Evolutionary conservation across 169 alveolate species (phyloP).

Genomic region (Eimeria zaria): DNA sequence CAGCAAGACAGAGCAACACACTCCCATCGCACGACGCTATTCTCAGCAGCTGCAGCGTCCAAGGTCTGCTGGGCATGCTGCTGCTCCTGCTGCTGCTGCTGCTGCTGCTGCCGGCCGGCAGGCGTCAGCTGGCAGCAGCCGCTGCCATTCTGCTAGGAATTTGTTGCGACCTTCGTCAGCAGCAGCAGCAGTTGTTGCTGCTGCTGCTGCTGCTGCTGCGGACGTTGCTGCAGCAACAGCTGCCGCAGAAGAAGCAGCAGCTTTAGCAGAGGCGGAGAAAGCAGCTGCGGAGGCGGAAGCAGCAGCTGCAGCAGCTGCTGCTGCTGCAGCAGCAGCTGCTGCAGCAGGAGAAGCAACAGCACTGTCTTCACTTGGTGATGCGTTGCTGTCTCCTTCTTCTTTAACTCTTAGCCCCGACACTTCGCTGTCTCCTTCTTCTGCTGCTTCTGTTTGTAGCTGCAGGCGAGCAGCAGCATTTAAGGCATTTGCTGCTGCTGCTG

Average conservation of each 20-base stretch:
- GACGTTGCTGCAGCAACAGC: slow-evolving; percentile 30
- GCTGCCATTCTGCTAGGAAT: not conserved
- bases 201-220: slow-evolving; percentile 32
- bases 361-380: slow-evolving; percentile 15
- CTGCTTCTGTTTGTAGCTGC: slow-evolving; percentile 6
- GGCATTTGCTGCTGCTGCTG: slow-evolving; percentile 62
- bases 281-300: slow-evolving; percentile 53
- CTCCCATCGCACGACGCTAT: not conserved
- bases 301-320: slow-evolving; percentile 49
- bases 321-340: slow-evolving; percentile 57
- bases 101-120: slow-evolving; percentile 23
- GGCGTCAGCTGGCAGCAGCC: slow-evolving; percentile 29
- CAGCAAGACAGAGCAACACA: not conserved
- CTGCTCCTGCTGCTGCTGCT: slow-evolving; percentile 42
- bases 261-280: slow-evolving; percentile 46
- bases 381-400: not conserved
- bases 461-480: not conserved
- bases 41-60: slow-evolving; percentile 29
- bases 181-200: slow-evolving; percentile 35
- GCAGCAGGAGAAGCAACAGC: slow-evolving; percentile 73
- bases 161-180: slow-evolving; percentile 39
- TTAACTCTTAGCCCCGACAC: slow-evolving; percentile 42
- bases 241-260: slow-evolving; percentile 65
- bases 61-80: slow-evolving; percentile 6
- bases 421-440: slow-evolving; percentile 44